Conservation (phyloP, 495 filamentous ascomycete species). For the Evernia prunastri region DNA sequence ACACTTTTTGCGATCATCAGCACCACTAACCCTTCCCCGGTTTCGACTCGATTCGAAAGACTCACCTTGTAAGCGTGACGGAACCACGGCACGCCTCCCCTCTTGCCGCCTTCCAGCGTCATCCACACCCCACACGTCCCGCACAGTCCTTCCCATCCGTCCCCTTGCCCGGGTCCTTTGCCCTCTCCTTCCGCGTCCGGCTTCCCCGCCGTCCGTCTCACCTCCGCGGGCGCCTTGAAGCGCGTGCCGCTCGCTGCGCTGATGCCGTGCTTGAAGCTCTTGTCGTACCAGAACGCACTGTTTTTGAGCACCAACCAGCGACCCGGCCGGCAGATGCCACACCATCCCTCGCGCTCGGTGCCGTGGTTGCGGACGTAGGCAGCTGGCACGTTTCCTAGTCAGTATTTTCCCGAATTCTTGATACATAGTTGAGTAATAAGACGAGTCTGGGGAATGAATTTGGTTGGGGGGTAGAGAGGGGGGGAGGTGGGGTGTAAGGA, state of each 20-base stretch:
- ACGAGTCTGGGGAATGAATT: too few relatives aligned
- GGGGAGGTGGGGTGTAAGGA: too few relatives aligned
- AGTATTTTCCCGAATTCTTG: too few relatives aligned
- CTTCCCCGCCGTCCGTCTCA: not conserved
- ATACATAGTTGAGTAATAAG: too few relatives aligned
- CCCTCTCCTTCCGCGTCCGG: constrained; percentile 59
- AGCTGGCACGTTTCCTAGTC: constrained; percentile 22
- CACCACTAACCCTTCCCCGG: constrained; percentile 4
- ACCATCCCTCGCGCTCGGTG: constrained; percentile 80
- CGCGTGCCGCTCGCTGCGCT: constrained; percentile 67
- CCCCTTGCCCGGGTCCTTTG: constrained; percentile 62
- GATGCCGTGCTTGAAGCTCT: constrained; percentile 74
- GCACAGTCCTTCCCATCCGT: constrained; percentile 76
- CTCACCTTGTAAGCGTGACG: constrained; percentile 75
- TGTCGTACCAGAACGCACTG: constrained; percentile 82
- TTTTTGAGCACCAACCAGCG: constrained; percentile 79
- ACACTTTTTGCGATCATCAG: constrained; percentile 48
- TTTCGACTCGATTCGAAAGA: constrained; percentile 9
- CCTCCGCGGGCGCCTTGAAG: constrained; percentile 41
- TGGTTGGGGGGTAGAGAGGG: too few relatives aligned
- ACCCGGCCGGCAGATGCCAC: constrained; percentile 74
- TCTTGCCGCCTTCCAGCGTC: constrained; percentile 71
- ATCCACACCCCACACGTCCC: constrained; percentile 75
- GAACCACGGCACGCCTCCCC: constrained; percentile 82
- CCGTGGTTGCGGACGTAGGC: constrained; percentile 72